A percentile compares a stretch with the other conserved stretches of the same genome.
These are phyloP conservation scores for Noccaea bulbosa DNA, from an alignment of 345 rosid species.

Conservation along the genomic window DNA sequence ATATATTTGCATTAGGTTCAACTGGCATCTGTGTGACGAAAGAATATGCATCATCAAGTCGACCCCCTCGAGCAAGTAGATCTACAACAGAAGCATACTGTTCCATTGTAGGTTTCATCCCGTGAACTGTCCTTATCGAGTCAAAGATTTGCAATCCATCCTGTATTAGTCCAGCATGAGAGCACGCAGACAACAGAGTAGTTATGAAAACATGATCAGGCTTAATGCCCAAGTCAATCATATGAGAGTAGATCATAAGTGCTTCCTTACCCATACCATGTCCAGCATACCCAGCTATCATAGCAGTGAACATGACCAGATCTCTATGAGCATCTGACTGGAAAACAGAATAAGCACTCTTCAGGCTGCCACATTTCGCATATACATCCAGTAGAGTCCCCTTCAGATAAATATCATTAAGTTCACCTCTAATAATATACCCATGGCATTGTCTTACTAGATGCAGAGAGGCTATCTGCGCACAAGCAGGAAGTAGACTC, in stretches of 20 bases:
- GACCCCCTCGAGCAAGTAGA: constrained; percentile 88
- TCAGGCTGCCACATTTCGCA: constrained; percentile 79
- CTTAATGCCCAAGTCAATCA: constrained; percentile 62
- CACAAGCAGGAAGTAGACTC: constrained; percentile 76
- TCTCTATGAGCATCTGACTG: constrained; percentile 57
- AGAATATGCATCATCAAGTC: constrained; percentile 69
- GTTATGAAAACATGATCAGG: constrained; percentile 81
- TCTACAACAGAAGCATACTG: constrained; percentile 81
- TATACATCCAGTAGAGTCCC: constrained; percentile 75
- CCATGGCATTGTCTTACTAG: constrained; percentile 78
- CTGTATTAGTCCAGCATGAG: constrained; percentile 77
- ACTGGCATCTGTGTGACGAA: constrained; percentile 62
- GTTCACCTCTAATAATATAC: constrained; percentile 61
- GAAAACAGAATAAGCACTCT: constrained; percentile 63
- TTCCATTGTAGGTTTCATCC: constrained; percentile 69
- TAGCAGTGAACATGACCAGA: constrained; percentile 74
- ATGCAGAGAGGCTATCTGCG: constrained; percentile 62
- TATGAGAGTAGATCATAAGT: constrained; percentile 58
- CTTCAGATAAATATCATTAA: constrained; percentile 59
- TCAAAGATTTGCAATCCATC: constrained; percentile 69
- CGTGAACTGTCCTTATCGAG: constrained; percentile 54
- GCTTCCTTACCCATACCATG: constrained; percentile 90
- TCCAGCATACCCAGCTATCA: constrained; percentile 80
- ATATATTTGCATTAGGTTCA: constrained; percentile 66
- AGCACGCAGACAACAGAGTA: constrained; percentile 70